Conservation (phyloP, 352 stramenopile genomes). For the Ophiocytium majus region DNA sequence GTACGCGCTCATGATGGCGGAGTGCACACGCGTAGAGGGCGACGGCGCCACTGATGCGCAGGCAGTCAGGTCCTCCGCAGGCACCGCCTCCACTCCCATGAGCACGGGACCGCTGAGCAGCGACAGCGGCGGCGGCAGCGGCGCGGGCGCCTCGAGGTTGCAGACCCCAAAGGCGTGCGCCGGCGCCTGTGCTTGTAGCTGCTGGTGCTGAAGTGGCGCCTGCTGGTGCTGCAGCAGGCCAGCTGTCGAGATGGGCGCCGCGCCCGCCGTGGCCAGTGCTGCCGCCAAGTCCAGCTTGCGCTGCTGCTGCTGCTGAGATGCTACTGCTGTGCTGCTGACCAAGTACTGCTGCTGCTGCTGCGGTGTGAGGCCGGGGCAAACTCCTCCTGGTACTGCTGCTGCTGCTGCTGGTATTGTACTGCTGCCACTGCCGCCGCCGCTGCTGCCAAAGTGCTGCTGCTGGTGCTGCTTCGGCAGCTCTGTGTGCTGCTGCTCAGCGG, state of each 20-base stretch:
- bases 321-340: background rate
- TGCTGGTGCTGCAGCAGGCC: background rate
- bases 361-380: too few species aligned
- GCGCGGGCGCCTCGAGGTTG: background rate
- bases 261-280: background rate
- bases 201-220: background rate
- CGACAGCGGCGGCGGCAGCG: background rate
- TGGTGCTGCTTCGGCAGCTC: background rate
- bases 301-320: conserved; percentile 24
- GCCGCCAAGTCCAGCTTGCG: background rate
- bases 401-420: conserved; percentile 1
- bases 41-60: background rate
- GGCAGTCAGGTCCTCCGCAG: background rate
- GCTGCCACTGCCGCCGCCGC: background rate
- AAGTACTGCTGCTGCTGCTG: background rate
- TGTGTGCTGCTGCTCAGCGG: too few species aligned
- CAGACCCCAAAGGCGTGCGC: background rate
- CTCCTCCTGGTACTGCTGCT: conserved; percentile 22
- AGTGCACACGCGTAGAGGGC: conserved; percentile 9
- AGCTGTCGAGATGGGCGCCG: background rate
- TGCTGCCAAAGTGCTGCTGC: background rate
- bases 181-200: background rate
- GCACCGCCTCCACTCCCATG: background rate
- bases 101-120: background rate
- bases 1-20: conserved; percentile 28